Conservation (phyloP, 2,329 filamentous ascomycete species). For the Botrytis galanthina region DNA sequence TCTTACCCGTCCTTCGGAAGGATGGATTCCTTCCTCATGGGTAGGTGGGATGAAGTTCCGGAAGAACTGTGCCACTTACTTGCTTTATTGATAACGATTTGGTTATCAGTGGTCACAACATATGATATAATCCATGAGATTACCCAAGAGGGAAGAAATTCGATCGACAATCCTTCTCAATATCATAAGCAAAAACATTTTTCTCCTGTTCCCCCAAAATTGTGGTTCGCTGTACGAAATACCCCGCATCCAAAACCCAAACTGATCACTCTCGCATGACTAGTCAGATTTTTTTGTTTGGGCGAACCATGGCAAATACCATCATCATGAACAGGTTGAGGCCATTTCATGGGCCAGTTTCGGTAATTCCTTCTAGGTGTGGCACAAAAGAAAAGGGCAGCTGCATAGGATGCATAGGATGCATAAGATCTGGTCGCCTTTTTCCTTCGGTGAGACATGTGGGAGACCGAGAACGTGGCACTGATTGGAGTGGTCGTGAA, state of each 20-base stretch:
- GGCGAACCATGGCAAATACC: constrained; percentile 16
- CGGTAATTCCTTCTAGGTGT: constrained; percentile 2
- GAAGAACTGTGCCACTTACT: neutral
- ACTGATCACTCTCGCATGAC: constrained; percentile 13
- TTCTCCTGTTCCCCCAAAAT: neutral
- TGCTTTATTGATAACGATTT: neutral
- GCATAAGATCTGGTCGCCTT: constrained; percentile 22
- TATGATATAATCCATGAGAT: neutral
- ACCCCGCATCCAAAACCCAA: constrained; percentile 16
- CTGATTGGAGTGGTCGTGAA: constrained; percentile 2
- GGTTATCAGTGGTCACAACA: neutral
- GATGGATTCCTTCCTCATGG: neutral
- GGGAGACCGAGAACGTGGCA: constrained; percentile 12
- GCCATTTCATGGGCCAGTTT: neutral
- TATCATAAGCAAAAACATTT: neutral
- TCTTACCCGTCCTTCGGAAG: constrained; percentile 6
- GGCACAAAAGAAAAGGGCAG: constrained; percentile 17
- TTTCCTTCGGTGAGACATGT: constrained; percentile 15
- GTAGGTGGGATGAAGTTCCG: neutral
- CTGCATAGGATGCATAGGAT: constrained; percentile 21
- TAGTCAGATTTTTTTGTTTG: neutral
- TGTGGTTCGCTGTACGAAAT: constrained; percentile 15
- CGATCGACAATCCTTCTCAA: neutral
- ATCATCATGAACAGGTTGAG: neutral
- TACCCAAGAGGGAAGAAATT: neutral